Conservation (phyloP, 768 basidiomycete genomes). For the Amanita molliuscula region DNA sequence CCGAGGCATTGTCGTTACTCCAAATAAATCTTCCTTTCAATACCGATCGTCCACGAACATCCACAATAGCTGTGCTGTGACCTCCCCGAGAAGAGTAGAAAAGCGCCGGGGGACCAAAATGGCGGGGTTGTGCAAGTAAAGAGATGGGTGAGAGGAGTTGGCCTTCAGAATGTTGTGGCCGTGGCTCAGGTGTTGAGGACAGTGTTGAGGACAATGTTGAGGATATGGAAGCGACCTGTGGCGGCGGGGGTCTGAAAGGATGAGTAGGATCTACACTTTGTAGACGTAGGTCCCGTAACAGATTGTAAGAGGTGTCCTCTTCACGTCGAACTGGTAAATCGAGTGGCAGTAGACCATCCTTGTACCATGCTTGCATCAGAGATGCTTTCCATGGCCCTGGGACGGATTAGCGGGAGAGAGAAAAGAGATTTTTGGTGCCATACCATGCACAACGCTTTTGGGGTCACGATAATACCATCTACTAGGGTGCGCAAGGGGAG, state of each 20-base stretch:
- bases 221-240: constrained; percentile 20
- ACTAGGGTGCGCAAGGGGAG: constrained; percentile 53
- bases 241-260: constrained; percentile 51
- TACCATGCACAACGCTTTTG: constrained; percentile 70
- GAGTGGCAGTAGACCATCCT: constrained; percentile 71
- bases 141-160: constrained; percentile 67
- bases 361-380: constrained; percentile 85
- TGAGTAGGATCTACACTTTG: constrained; percentile 77
- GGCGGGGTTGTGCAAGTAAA: constrained; percentile 64
- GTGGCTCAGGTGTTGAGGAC: constrained; percentile 10
- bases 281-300: constrained; percentile 64
- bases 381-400: constrained; percentile 82
- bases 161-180: constrained; percentile 26
- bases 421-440: constrained; percentile 13
- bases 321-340: constrained; percentile 77
- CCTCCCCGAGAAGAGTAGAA: constrained; percentile 88
- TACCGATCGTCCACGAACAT: constrained; percentile 77
- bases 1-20: constrained; percentile 55
- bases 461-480: constrained; percentile 83
- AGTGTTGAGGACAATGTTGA: constrained; percentile 11
- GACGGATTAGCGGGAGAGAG: constrained; percentile 5
- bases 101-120: constrained; percentile 79
- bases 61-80: constrained; percentile 81
- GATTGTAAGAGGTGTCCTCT: constrained; percentile 56
- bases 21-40: constrained; percentile 73